phyloP scores from a whole-genome alignment of 805 yeast genomes.

The Barnettozyma siamensis region DNA sequence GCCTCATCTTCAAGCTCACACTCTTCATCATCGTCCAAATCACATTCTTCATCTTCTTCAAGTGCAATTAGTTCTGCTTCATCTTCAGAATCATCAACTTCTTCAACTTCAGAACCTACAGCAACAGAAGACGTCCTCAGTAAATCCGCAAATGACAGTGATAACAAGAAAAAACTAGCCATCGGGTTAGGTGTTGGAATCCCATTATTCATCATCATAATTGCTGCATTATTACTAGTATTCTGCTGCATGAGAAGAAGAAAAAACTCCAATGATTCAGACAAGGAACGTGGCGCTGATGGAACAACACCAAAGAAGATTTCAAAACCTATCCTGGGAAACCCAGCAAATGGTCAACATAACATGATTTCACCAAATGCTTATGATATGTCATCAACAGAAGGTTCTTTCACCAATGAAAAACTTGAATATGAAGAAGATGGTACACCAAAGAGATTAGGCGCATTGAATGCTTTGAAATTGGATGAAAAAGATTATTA shows the following conservation, averaged over 20 bases:
- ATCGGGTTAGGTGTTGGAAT: slow-evolving; percentile 88
- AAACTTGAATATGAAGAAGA: slow-evolving; percentile 19
- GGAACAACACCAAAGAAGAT: slow-evolving; percentile 27
- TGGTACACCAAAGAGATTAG: slow-evolving; percentile 31
- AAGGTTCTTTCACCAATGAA: slow-evolving; percentile 27
- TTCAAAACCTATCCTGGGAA: slow-evolving; percentile 34
- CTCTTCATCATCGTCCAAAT: slow-evolving; percentile 19
- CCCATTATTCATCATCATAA: slow-evolving; percentile 50
- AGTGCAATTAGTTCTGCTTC: slow-evolving; percentile 20
- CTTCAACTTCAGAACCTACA: slow-evolving; percentile 4
- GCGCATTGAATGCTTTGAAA: slow-evolving; percentile 46
- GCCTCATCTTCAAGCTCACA: slow-evolving; percentile 27
- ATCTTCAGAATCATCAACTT: slow-evolving; percentile 22
- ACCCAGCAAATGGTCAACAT: slow-evolving; percentile 32
- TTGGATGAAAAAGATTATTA: slow-evolving; percentile 36
- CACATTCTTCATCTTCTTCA: slow-evolving; percentile 25
- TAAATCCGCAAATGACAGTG: slow-evolving; percentile 8
- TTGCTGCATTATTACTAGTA: slow-evolving; percentile 44
- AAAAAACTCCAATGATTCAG: slow-evolving; percentile 31
- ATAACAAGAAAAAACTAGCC: slow-evolving; percentile 55
- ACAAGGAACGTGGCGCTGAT: slow-evolving; percentile 24
- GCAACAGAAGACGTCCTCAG: slow-evolving; percentile 20
- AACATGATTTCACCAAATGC: slow-evolving; percentile 21
- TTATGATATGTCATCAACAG: slow-evolving; percentile 23
- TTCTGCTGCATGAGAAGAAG: slow-evolving; percentile 51